Conservation (phyloP, 2,329 filamentous ascomycete genomes). For the Monosporascus sp. region DNA sequence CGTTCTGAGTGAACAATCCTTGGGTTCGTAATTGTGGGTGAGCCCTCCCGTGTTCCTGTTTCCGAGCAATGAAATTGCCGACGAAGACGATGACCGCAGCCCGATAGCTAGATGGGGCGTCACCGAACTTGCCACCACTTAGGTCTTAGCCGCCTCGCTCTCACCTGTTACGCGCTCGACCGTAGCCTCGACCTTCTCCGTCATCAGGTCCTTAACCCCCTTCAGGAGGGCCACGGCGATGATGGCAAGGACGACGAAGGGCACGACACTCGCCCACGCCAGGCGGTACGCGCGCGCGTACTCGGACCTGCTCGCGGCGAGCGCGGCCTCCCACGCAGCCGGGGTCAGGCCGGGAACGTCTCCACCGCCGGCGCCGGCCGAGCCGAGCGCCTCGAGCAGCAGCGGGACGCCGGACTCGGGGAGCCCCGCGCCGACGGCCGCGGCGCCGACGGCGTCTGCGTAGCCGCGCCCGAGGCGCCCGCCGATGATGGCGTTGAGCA, state of each 20-base stretch:
- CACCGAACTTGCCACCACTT: no score
- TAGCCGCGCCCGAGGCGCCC: slow-evolving; percentile 37
- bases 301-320: slow-evolving; percentile 35
- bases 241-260: slow-evolving; percentile 45
- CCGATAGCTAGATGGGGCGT: no score
- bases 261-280: slow-evolving; percentile 45
- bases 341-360: slow-evolving; percentile 31
- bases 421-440: slow-evolving; percentile 38
- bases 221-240: slow-evolving; percentile 38
- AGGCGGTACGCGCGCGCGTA: slow-evolving; percentile 44
- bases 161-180: slow-evolving; percentile 32
- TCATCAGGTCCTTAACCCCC: slow-evolving; percentile 47
- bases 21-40: no score
- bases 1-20: no score
- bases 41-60: no score
- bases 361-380: slow-evolving; percentile 21
- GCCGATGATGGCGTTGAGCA: slow-evolving; percentile 47
- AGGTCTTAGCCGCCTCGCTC: not conserved
- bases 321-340: slow-evolving; percentile 32
- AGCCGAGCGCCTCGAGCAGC: slow-evolving; percentile 33
- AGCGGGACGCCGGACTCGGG: slow-evolving; percentile 30
- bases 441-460: slow-evolving; percentile 31
- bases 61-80: no score
- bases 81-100: no score
- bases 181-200: slow-evolving; percentile 47